Percentiles rank a stretch among this genome's conserved stretches.
These are phyloP conservation scores for Alternaria longipes DNA, from an alignment of 2,329 filamentous ascomycete genomes.

Conservation along the genomic window DNA sequence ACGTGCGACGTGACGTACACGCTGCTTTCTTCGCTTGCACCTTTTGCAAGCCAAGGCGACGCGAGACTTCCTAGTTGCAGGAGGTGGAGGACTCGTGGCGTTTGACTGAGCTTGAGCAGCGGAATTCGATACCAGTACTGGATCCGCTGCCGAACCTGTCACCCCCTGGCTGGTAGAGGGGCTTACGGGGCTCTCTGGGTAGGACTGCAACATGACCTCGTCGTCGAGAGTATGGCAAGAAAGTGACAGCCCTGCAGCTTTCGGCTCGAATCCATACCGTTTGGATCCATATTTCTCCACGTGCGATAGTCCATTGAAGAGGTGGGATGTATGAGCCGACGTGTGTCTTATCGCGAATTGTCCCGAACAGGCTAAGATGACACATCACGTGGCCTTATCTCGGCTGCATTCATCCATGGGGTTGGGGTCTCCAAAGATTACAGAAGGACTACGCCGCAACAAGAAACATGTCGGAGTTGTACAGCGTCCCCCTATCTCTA, in stretches of 20 bases:
- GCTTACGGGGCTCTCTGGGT: conserved; percentile 7
- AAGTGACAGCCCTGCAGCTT: conserved; percentile 4
- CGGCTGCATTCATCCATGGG: conserved; percentile 4
- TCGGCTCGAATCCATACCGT: neutral
- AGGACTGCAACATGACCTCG: conserved; percentile 15
- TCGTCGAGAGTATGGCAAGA: conserved; percentile 7
- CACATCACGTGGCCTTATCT: conserved; percentile 15
- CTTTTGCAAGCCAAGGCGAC: conserved; percentile 37
- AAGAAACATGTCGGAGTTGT: conserved; percentile 4
- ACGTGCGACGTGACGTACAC: conserved; percentile 25
- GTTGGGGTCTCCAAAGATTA: neutral
- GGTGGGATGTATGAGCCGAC: conserved; percentile 12
- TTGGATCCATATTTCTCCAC: conserved; percentile 7
- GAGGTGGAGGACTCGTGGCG: conserved; percentile 5
- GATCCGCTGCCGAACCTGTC: neutral
- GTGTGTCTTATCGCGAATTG: conserved; percentile 9
- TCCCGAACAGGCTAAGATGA: conserved; percentile 1
- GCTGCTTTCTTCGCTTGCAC: conserved; percentile 40
- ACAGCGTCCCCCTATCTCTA: conserved; percentile 4
- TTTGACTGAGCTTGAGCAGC: conserved; percentile 15
- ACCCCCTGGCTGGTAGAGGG: conserved; percentile 4
- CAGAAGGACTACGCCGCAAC: neutral
- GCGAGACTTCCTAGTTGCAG: conserved; percentile 27
- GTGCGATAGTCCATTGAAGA: neutral
- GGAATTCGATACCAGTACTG: conserved; percentile 8